These are phyloP conservation scores for Colletotrichum lupini DNA, from an alignment of 2,329 filamentous ascomycete genomes.

Conservation along the genomic window DNA sequence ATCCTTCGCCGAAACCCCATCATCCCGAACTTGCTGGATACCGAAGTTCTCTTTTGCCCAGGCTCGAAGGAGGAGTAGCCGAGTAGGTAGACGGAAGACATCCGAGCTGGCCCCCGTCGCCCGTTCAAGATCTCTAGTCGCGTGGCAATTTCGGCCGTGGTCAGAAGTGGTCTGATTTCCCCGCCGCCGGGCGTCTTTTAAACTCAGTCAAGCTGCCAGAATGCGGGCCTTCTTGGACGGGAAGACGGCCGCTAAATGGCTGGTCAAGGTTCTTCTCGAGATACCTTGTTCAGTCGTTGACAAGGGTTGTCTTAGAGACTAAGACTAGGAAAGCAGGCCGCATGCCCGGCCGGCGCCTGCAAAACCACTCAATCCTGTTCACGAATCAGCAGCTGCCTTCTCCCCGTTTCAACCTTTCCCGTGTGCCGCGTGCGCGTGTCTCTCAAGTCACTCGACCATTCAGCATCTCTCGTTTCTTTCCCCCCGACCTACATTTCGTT, in stretches of 20 bases:
- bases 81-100: neutral
- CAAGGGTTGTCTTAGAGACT: neutral
- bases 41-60: neutral
- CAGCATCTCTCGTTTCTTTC: neutral
- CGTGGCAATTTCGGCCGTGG: conserved; percentile 14
- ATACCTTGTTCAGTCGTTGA: no score
- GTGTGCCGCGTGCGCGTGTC: neutral
- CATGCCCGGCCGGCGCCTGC: conserved; percentile 34
- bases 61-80: neutral
- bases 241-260: conserved; percentile 20
- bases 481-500: conserved; percentile 4
- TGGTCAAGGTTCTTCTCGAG: neutral
- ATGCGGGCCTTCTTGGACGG: neutral
- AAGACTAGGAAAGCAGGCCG: neutral
- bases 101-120: neutral
- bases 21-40: no score
- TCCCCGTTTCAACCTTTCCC: conserved; percentile 14
- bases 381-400: neutral
- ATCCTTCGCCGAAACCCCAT: no score
- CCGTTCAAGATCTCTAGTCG: neutral
- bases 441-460: neutral
- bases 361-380: conserved; percentile 19
- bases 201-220: conserved; percentile 1
- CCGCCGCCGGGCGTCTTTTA: neutral
- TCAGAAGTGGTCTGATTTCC: conserved; percentile 31